Evolutionary conservation across 2,329 filamentous ascomycete species (phyloP).

Genomic region (Colletotrichum limetticola): DNA sequence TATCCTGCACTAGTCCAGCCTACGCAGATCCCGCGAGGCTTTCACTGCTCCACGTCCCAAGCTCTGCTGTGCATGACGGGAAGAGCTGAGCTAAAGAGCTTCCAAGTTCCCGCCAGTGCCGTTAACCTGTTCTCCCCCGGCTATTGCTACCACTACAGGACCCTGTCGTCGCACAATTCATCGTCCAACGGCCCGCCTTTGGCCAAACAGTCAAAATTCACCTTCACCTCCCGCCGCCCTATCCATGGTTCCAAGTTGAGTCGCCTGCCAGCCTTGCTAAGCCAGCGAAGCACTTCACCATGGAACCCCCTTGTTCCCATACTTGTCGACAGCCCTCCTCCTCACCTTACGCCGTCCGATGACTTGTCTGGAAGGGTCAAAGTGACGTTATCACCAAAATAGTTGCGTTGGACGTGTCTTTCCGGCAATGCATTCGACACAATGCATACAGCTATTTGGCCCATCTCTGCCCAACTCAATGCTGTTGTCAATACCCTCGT

Average conservation of each 20-base stretch:
- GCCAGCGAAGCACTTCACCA: conserved; percentile 20
- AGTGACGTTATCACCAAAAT: conserved; percentile 10
- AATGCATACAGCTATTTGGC: neutral
- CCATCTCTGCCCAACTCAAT: conserved; percentile 22
- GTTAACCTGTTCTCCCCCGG: neutral
- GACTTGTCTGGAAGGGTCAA: neutral
- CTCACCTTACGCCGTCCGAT: conserved; percentile 12
- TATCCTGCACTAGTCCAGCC: conserved; percentile 12
- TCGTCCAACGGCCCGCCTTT: conserved; percentile 17
- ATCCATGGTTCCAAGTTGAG: conserved; percentile 5
- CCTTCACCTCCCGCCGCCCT: conserved; percentile 1
- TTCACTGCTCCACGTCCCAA: neutral
- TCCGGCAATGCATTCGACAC: neutral
- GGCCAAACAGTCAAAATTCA: neutral
- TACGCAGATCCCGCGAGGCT: conserved; percentile 1
- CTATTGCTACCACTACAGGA: neutral
- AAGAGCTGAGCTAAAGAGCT: conserved; percentile 9
- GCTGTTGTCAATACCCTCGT: neutral
- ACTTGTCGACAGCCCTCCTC: conserved; percentile 12
- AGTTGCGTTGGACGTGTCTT: conserved; percentile 4
- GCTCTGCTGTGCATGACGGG: conserved; percentile 18
- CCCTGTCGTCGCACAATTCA: neutral
- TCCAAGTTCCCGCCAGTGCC: neutral
- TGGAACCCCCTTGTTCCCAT: conserved; percentile 19
- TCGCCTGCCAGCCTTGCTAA: conserved; percentile 22